Base-by-base conservation (phyloP, 441 rosid genomes). In the Adansonia gregorii region DNA sequence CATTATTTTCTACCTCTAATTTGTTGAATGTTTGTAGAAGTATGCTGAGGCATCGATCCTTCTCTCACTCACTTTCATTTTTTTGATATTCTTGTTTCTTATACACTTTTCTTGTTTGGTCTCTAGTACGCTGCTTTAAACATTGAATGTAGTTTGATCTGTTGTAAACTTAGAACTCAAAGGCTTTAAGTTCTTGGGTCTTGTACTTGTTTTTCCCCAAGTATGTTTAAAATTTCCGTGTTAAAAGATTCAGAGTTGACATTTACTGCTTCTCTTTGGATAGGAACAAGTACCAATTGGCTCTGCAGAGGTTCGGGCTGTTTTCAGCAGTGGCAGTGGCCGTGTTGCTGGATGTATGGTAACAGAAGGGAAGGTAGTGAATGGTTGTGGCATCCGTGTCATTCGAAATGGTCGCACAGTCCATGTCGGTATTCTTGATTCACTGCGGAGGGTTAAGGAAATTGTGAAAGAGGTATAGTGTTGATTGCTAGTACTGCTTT, bases 271-370 rank as follows among this genome's bases (percentile, higher is more conserved):
- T 78, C 72, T 71, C 17, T 89, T 27, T 76, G 82, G 61, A 70
- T 74, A 95, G 99, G 99, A 95, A 73, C 88, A 91, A 91, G 88
- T 91, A 83, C 76, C 83, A 11, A 90, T 94, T 82, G 99, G 99
- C 73, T 87, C 88, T 76, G 97, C 97, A 10, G 95, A 89, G 83
- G 94, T 95, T 75, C 91, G 99, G 71, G 97, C 97, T 52, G 85
- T 90, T 65, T 95, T 95, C 87, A 90, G 94, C 86, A 95, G 99
- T 76, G 99, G 99, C 65, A 95, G 99, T 80, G 95, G 97, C 67
- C 98, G 93, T 80, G 95, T 89, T 86, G 99, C 99, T 77, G 99
- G 99, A 74, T 95, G 99, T 89, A 92, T 95, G 94, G 97, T 94
- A 68, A 88, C 84, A 19, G 98, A 94, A 76, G 99, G 99, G 56